phyloP scores from a whole-genome alignment of 139 green algal species.

The Asterochloris erici region DNA sequence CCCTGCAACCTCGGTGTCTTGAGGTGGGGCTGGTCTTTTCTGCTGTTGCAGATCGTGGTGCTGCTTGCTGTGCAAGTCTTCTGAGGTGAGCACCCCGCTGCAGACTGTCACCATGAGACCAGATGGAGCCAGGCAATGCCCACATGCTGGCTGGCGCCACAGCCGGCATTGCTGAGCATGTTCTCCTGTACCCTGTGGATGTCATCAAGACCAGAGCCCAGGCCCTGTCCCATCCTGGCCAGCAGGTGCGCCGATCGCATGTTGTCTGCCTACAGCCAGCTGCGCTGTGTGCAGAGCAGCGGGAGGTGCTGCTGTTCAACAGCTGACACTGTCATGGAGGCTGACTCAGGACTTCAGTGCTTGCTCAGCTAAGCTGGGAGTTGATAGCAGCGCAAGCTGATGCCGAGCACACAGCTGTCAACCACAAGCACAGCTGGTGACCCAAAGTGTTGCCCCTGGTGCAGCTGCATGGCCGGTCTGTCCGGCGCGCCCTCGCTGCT shows the following conservation, averaged over 20 bases:
- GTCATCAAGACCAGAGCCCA: constrained; percentile 98
- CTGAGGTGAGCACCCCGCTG: too few relatives aligned
- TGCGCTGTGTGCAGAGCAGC: not conserved
- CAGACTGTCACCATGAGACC: too few relatives aligned
- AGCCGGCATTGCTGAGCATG: constrained; percentile 93
- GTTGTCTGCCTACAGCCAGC: too few relatives aligned
- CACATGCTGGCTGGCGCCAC: constrained; percentile 84
- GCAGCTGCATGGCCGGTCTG: constrained; percentile 61
- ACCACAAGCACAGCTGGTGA: not conserved
- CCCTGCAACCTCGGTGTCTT: too few relatives aligned
- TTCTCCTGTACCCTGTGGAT: constrained; percentile 94
- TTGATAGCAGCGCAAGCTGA: too few relatives aligned
- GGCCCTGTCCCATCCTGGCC: constrained; percentile 81
- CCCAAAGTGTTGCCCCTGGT: constrained; percentile 3
- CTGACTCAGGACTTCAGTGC: too few relatives aligned
- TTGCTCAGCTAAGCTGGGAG: too few relatives aligned
- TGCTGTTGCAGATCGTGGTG: too few relatives aligned
- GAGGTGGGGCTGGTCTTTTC: too few relatives aligned
- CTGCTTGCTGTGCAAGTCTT: too few relatives aligned
- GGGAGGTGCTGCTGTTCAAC: not conserved
- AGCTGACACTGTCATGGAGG: not conserved
- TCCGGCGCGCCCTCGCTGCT: constrained; percentile 48
- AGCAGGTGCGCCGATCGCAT: constrained; percentile 39
- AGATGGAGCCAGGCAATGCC: constrained; percentile 36
- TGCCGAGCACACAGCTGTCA: not conserved